Evolutionary conservation across 495 filamentous ascomycete species (phyloP).

Genomic region (Delitschia confertaspora): DNA sequence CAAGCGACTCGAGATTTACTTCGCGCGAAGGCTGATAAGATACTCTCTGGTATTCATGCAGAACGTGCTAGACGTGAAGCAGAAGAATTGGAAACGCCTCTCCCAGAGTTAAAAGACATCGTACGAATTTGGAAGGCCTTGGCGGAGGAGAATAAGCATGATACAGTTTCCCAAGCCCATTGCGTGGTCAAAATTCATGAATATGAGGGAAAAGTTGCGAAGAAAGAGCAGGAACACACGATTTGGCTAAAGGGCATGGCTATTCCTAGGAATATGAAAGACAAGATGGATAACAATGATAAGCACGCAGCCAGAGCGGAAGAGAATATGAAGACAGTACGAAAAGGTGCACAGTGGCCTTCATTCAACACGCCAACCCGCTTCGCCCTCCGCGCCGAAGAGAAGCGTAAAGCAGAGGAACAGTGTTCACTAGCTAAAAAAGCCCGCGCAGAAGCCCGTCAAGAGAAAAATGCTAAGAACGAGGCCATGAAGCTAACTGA

Average conservation of each 20-base stretch:
- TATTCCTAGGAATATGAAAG: not conserved
- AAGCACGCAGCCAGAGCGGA: not conserved
- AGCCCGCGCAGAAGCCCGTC: not conserved
- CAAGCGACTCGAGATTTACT: not conserved
- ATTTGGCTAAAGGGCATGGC: slow-evolving; percentile 7
- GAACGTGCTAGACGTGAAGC: slow-evolving; percentile 3
- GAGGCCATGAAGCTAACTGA: slow-evolving; percentile 1
- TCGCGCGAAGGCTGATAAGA: not conserved
- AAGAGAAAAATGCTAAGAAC: not conserved
- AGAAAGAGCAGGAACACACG: slow-evolving; percentile 1
- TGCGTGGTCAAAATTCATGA: slow-evolving; percentile 2
- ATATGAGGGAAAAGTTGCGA: slow-evolving; percentile 5
- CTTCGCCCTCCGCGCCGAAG: not conserved
- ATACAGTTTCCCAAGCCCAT: not conserved
- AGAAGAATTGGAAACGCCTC: not conserved
- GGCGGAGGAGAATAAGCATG: not conserved
- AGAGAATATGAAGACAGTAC: not conserved
- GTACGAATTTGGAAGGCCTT: slow-evolving; percentile 6
- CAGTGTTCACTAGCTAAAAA: too few relatives aligned
- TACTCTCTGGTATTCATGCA: not conserved
- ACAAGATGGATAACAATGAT: not conserved
- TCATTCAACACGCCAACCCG: not conserved
- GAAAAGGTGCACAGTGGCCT: not conserved
- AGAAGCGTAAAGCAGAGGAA: not conserved
- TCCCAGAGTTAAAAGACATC: slow-evolving; percentile 1